Conservation (phyloP, 768 basidiomycete species). For the Tricholoma flavovirens region DNA sequence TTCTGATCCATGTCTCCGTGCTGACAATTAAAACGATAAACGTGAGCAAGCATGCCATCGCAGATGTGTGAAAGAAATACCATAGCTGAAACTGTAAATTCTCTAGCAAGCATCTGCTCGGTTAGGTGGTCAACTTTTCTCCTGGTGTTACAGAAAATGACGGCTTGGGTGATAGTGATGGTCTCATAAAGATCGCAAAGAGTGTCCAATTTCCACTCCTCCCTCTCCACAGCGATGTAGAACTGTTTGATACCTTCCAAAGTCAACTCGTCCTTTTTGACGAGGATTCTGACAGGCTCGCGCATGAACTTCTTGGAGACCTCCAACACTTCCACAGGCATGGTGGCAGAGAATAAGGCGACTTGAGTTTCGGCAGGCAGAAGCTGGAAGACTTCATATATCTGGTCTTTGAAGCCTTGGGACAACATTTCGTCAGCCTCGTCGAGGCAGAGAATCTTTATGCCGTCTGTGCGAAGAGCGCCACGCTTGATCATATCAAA, state of each 20-base stretch:
- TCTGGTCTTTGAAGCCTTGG: slow-evolving; percentile 98
- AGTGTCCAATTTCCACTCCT: slow-evolving; percentile 99
- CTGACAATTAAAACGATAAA: slow-evolving; percentile 32
- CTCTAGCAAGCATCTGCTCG: slow-evolving; percentile 92
- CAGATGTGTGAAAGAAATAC: slow-evolving; percentile 29
- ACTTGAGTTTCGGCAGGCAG: slow-evolving; percentile 96
- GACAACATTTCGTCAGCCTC: slow-evolving; percentile 99
- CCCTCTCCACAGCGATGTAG: slow-evolving; percentile 99
- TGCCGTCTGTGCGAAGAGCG: slow-evolving; percentile 77
- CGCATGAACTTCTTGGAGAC: slow-evolving; percentile 99
- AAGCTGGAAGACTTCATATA: slow-evolving; percentile 98
- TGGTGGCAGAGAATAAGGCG: slow-evolving; percentile 93
- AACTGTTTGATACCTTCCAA: slow-evolving; percentile 99
- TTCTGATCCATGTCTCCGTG: slow-evolving; percentile 99
- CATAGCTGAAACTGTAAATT: slow-evolving; percentile 98
- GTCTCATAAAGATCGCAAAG: slow-evolving; percentile 99
- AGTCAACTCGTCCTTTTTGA: slow-evolving; percentile 97
- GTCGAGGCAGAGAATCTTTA: slow-evolving; percentile 96
- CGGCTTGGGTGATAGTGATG: slow-evolving; percentile 97
- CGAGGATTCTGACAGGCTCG: slow-evolving; percentile 92
- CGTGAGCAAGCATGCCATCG: slow-evolving; percentile 14
- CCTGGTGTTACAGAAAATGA: slow-evolving; percentile 99
- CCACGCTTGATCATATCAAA: slow-evolving; percentile 98
- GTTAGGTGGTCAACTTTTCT: slow-evolving; percentile 99
- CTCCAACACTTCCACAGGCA: slow-evolving; percentile 95